Percentiles rank a stretch among this genome's conserved stretches.
Conservation (phyloP, 1,284 basidiomycete genomes). For the Ganoderma multipileum region DNA sequence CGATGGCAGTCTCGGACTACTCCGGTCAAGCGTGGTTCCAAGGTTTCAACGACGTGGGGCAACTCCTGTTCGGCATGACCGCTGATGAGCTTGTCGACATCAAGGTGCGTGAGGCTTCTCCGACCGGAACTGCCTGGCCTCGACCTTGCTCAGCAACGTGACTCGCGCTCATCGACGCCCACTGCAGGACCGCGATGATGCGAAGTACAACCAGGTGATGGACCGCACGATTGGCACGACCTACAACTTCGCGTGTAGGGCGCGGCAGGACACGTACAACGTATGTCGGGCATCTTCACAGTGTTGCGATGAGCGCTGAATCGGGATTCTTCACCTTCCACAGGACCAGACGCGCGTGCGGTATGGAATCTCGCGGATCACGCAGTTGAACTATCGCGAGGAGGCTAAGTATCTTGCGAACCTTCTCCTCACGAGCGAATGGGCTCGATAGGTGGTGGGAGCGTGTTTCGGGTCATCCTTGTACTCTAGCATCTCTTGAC, state of each 20-base stretch:
- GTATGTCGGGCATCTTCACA: constrained; percentile 49
- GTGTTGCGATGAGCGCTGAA: background rate
- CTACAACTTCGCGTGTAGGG: constrained; percentile 88
- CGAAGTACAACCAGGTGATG: constrained; percentile 67
- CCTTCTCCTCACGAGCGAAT: constrained; percentile 45
- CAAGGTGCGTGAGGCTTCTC: constrained; percentile 54
- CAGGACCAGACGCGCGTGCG: constrained; percentile 83
- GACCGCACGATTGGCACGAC: constrained; percentile 72
- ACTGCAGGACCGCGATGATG: constrained; percentile 74
- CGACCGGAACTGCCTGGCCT: background rate
- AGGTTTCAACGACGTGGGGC: constrained; percentile 94
- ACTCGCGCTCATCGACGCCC: constrained; percentile 18
- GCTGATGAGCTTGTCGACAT: constrained; percentile 84
- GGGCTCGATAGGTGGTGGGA: constrained; percentile 22
- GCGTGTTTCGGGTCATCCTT: background rate
- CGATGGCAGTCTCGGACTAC: constrained; percentile 89
- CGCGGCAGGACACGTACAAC: constrained; percentile 88
- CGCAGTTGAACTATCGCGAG: constrained; percentile 73
- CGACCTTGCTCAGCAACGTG: background rate
- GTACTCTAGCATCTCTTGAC: background rate
- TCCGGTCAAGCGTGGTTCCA: constrained; percentile 93
- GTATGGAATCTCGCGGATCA: constrained; percentile 80
- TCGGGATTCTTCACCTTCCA: constrained; percentile 15
- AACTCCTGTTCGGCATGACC: constrained; percentile 77
- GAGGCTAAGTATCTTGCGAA: constrained; percentile 72